These are phyloP conservation scores for Suaeda aralocaspica DNA, from an alignment of 148 eudicot species.

Conservation along the genomic window DNA sequence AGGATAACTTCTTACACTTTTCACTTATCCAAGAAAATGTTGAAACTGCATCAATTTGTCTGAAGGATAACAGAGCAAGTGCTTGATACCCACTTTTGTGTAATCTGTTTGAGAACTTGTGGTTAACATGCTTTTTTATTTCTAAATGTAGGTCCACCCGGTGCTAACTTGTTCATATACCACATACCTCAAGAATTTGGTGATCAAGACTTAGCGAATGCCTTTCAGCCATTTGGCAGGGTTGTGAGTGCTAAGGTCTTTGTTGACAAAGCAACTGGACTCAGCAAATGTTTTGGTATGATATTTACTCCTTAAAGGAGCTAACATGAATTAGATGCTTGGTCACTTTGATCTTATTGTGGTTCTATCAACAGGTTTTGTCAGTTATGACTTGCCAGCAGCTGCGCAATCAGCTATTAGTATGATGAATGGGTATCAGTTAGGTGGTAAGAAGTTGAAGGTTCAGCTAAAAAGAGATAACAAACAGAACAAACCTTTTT, in stretches of 20 bases:
- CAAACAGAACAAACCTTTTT: conserved; percentile 58
- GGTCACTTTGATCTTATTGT: conserved; percentile 27
- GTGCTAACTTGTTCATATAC: conserved; percentile 93
- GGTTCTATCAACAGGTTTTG: conserved; percentile 66
- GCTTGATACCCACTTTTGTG: neutral
- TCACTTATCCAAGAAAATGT: neutral
- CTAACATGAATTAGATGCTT: neutral
- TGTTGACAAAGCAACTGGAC: conserved; percentile 85
- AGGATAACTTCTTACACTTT: neutral
- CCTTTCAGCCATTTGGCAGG: conserved; percentile 75
- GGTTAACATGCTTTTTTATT: neutral
- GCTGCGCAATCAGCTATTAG: conserved; percentile 85
- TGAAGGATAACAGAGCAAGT: too few relatives aligned
- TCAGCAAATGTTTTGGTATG: conserved; percentile 96
- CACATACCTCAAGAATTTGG: conserved; percentile 97
- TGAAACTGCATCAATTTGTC: neutral
- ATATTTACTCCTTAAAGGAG: neutral
- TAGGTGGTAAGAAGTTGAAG: conserved; percentile 94
- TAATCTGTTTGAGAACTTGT: neutral
- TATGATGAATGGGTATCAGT: conserved; percentile 84
- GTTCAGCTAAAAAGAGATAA: conserved; percentile 94
- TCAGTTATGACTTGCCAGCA: conserved; percentile 83
- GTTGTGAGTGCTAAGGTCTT: conserved; percentile 94
- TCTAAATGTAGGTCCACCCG: conserved; percentile 70
- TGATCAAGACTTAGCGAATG: conserved; percentile 77